A percentile compares a stretch with the other conserved stretches of the same genome.
Conservation (phyloP, 2,329 filamentous ascomycete genomes). For the Neofusicoccum umdonicola region DNA sequence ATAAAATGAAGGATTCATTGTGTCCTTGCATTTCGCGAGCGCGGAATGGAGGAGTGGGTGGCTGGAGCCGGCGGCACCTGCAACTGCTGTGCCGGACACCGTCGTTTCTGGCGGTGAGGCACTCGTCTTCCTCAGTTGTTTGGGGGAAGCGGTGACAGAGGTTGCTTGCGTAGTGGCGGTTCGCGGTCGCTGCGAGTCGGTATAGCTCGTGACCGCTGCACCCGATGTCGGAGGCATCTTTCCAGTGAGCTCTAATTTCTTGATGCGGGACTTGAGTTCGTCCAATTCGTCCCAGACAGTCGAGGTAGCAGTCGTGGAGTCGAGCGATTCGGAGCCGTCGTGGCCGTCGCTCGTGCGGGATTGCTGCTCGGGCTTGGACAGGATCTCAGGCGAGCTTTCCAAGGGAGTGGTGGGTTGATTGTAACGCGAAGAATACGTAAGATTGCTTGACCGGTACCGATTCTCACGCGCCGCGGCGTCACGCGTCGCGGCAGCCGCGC, state of each 20-base stretch:
- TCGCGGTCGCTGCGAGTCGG: conserved; percentile 66
- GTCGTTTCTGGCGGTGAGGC: conserved; percentile 38
- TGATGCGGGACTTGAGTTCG: conserved; percentile 89
- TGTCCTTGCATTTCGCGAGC: conserved; percentile 70
- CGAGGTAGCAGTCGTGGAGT: conserved; percentile 83
- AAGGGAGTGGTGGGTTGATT: conserved; percentile 21
- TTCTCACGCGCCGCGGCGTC: conserved; percentile 30
- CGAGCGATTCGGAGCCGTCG: conserved; percentile 70
- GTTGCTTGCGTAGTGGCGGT: conserved; percentile 80
- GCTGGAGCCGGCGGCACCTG: conserved; percentile 49
- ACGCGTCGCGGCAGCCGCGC: conserved; percentile 23
- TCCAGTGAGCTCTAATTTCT: conserved; percentile 83
- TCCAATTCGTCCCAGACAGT: conserved; percentile 98
- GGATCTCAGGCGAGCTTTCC: conserved; percentile 15
- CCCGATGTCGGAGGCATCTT: conserved; percentile 81
- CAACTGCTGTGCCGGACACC: conserved; percentile 45
- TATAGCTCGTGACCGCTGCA: conserved; percentile 52
- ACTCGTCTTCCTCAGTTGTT: conserved; percentile 60
- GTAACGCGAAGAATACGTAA: conserved; percentile 13
- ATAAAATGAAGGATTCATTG: conserved; percentile 71
- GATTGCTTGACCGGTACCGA: conserved; percentile 11
- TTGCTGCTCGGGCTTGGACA: conserved; percentile 9
- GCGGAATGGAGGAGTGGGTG: conserved; percentile 81
- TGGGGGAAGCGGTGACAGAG: conserved; percentile 72
- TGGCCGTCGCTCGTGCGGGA: conserved; percentile 1